Conservation (phyloP, 176 grass and related monocot species). For the Elaeis guineensis region DNA sequence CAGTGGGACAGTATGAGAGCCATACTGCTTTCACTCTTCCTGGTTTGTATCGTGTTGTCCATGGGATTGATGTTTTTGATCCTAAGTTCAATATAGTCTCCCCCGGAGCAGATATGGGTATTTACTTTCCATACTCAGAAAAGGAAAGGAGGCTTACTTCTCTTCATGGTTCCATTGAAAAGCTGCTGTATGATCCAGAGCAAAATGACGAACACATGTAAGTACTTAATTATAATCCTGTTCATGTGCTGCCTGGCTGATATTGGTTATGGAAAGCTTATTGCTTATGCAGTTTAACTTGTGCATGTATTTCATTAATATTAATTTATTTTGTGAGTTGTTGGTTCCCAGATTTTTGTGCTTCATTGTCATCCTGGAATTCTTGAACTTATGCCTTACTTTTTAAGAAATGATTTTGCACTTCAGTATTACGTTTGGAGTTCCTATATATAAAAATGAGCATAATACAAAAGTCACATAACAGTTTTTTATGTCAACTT, state of each 20-base stretch:
- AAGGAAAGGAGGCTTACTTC: conserved; percentile 70
- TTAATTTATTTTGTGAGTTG: no score
- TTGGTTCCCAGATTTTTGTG: no score
- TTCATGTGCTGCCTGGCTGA: background rate
- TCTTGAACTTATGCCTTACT: no score
- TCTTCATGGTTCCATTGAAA: conserved; percentile 75
- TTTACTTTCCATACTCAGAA: conserved; percentile 82
- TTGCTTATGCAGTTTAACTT: no score
- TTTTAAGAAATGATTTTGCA: no score
- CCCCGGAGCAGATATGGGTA: conserved; percentile 84
- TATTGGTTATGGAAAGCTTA: background rate
- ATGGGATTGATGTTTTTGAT: conserved; percentile 97
- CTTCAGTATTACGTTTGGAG: no score
- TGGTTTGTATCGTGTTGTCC: conserved; percentile 70
- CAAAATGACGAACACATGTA: conserved; percentile 86
- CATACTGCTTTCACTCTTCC: conserved; percentile 83
- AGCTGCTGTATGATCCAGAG: conserved; percentile 64
- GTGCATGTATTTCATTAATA: no score
- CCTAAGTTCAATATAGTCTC: conserved; percentile 98
- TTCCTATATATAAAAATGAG: no score
- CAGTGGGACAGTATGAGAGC: conserved; percentile 93
- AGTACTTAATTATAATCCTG: conserved; percentile 22
- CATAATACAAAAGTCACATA: no score
- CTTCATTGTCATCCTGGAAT: no score
- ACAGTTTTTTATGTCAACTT: no score